Conservation (phyloP, 441 rosid species). For the Dalechampia spathulata region DNA sequence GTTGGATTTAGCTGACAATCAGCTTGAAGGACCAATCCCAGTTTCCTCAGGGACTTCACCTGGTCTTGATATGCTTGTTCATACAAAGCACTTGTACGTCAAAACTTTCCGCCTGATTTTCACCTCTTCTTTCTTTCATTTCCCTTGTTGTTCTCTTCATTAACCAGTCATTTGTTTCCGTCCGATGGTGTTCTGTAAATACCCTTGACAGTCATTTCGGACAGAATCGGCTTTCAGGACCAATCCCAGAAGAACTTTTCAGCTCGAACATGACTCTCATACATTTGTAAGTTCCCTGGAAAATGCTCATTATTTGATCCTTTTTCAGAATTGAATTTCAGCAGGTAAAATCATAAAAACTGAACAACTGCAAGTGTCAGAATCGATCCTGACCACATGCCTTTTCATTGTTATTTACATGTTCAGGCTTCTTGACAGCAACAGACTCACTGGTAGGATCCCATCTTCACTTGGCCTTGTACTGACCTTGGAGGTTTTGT, state of each 20-base stretch:
- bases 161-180: background rate
- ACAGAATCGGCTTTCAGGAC: slow-evolving; percentile 50
- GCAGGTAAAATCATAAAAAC: background rate
- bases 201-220: slow-evolving; percentile 55
- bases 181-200: background rate
- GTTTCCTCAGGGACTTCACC: slow-evolving; percentile 50
- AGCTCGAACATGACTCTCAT: slow-evolving; percentile 43
- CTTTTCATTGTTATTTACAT: background rate
- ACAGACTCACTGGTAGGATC: slow-evolving; percentile 42
- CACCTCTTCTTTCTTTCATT: background rate
- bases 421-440: slow-evolving; percentile 59
- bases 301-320: too few species aligned
- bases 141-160: background rate
- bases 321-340: too few species aligned
- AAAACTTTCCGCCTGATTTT: background rate
- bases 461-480: slow-evolving; percentile 65
- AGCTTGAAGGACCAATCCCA: slow-evolving; percentile 58
- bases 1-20: slow-evolving; percentile 81
- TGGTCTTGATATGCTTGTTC: slow-evolving; percentile 69
- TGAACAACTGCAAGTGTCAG: background rate
- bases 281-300: slow-evolving; percentile 54
- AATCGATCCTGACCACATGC: background rate
- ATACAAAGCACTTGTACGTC: slow-evolving; percentile 65
- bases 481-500: slow-evolving; percentile 49
- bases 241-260: slow-evolving; percentile 54